Base-by-base conservation (phyloP, 805 yeast genomes). In the Pichia ethanolica region DNA sequence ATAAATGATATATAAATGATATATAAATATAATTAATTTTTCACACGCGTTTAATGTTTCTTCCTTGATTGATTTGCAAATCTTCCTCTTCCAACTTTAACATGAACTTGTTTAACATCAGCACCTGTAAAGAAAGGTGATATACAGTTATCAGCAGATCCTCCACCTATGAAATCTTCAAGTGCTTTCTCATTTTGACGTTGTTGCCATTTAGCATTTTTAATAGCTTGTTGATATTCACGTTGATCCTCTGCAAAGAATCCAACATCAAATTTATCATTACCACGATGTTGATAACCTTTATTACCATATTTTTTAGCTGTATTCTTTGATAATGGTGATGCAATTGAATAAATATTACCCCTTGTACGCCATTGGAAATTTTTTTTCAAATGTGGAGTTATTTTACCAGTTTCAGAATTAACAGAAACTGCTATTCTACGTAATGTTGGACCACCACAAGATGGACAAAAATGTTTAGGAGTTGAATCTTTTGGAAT, bases 341-440 rank as follows among this genome's bases (percentile, higher is more conserved):
- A 83, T 1, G 97, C 84, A 42, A 91, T 59, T 1, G 91, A 79
- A 68, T 79, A 93, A 48, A 77, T 75, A 57, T 87, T 84, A 49
- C 99, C 99, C 59, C 95, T 77, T 49, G 78, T 86, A 58, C 82
- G 82, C 99, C 99, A 93, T 70, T 88, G 90, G 72, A 93, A 89
- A 66, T 90, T 90, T 48, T 81, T 74, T 71, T 91, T 93, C 61
- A 93, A 73, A 66, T 89, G 96, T 14, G 97, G 96, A 25, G 84
- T 83, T 34, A 93, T 70, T 54, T 80, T 80, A 41, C 99, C 99
- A 1, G 93, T 79, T 28, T 69, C 72, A 25, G 87, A 74, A 60
- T 86, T 83, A 14, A 93, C 81, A 13, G 95, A 81, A 2, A 93
- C 97, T 0, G 96, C 89, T 68, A 96, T 89, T 67, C 98, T 77